Base-by-base conservation (phyloP, 306 rosid genomes). In the Sindora glabra region DNA sequence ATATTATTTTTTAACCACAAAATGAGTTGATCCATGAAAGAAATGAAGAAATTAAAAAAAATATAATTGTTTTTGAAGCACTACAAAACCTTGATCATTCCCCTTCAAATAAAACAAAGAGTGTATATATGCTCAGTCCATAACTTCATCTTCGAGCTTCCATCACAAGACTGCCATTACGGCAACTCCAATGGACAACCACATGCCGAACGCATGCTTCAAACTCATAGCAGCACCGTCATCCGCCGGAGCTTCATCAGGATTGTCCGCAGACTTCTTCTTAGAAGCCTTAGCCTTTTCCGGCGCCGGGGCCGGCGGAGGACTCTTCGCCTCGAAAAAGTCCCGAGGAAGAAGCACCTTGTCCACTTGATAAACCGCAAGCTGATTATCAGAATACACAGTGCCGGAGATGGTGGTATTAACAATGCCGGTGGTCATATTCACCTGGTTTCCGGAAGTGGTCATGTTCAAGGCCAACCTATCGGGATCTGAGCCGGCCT, bases 351-450 rank as follows among this genome's bases (percentile, higher is more conserved):
- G 78, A 37, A 87, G 79, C 42, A 81, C 90, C 49, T 72, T 78
- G 52, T 87, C 90, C 15, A 87, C 71, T 24, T 81, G 81, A 21
- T 87, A 87, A 52, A 87, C 74, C 4, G 86, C 95, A 0, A 87
- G 84, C 55, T 87, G 90, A 27, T 58, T 61, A 53, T 87, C 95
- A 1, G 81, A 19, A 57, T 79, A 83, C 2, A 87, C 83, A 1
- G 88, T 76, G 0, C 95, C 95, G 1, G 88, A 81, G 8, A 87
- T 15, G 0, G 86, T 76, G 5, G 77, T 74, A 27, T 87, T 87
- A 17, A 81, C 88, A 40, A 87, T 71, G 0, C 95, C 90, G 2
- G 79, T 78, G 4, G 88, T 71, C 22, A 80, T 51, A 64, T 87
- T 87, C 8, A 87, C 90, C 40, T 73, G 74, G 62, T 74, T 87